Evolutionary conservation across 2,329 filamentous ascomycete genomes (phyloP), one percentile per base, ranked within the genome.

Genomic region (Sporothrix luriei): DNA sequence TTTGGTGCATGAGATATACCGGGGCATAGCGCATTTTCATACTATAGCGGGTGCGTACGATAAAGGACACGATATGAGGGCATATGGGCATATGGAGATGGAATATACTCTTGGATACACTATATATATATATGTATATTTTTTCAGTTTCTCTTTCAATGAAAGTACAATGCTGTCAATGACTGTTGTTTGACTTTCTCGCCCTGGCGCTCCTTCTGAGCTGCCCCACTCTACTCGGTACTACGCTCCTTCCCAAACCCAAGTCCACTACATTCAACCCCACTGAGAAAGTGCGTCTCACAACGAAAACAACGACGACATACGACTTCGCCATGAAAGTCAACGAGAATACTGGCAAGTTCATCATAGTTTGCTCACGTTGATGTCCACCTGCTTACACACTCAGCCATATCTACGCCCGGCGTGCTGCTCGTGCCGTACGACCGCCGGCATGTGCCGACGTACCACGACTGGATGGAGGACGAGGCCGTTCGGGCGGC

Each of bases 401-500:
- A 14, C n/a, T 3, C 74, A 96, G 92, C 90, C 21, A 81, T 96
- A 43, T 84, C 86, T 3, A 90, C 90, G 1, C 79, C 85, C 4
- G 83, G 83, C 65, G 82, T 91, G 57, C 85, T 96, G 21, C 85
- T 98, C 11, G 93, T 97, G 11, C 94, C 94, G 0, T 97, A 97
- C 79, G 90, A 90, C 72, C 80, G 84, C 49, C 90, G 89, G 76
- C 94, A 97, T 82, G 94, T 98, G 29, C 84, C 84, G 19, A 88
- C 85, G 49, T 97, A 97, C 78, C 92, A 97, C 77, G 82, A 84
- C 76, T 98, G 94, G 94, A 97, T 98, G 94, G 86, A 94, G 82
- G 90, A 95, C 75, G 85, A 90, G 66, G 90, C 88, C 61, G 91
- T 97, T 51, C 94, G 91, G 81, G 84, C 88, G 79, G 90, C 91